A percentile compares a stretch with the other conserved stretches of the same genome.
phyloP scores from a whole-genome alignment of 75 land plant species.

The Larix kaempferi region DNA sequence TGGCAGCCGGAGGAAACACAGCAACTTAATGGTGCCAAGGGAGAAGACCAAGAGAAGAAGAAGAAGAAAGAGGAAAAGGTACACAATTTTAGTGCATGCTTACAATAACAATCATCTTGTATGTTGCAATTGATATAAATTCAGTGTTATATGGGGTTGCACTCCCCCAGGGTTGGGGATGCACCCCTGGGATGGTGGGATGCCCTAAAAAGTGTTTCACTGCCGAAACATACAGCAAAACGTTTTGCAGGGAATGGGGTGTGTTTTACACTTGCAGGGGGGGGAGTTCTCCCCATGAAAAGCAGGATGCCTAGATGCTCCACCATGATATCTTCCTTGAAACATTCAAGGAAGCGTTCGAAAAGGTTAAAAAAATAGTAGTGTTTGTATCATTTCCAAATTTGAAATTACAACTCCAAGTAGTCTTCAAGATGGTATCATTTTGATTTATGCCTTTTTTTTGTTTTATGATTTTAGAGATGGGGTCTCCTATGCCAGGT shows the following conservation, averaged over 20 bases:
- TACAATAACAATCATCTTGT: not conserved
- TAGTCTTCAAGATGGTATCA: too few species aligned
- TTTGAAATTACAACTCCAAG: too few species aligned
- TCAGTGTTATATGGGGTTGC: not conserved
- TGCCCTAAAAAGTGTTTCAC: not conserved
- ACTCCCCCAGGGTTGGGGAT: not conserved
- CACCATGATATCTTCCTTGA: too few species aligned
- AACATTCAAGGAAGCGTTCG: too few species aligned
- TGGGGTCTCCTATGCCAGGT: too few species aligned
- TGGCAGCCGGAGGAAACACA: not conserved
- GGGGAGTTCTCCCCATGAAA: too few species aligned
- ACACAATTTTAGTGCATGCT: not conserved
- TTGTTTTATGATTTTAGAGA: too few species aligned
- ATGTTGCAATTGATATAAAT: not conserved
- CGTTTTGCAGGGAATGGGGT: not conserved
- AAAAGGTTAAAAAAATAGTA: too few species aligned
- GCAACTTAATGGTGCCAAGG: constrained; percentile 9
- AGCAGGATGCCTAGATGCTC: too few species aligned
- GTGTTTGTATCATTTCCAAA: too few species aligned
- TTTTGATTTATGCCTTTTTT: too few species aligned
- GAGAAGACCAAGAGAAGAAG: constrained; percentile 61
- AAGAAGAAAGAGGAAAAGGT: constrained; percentile 86
- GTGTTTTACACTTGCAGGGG: not conserved
- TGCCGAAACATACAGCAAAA: not conserved
- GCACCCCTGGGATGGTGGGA: not conserved